A percentile compares a stretch with the other conserved stretches of the same genome.
Conservation (phyloP, 257 asterid species). For the Petunia secreta region DNA sequence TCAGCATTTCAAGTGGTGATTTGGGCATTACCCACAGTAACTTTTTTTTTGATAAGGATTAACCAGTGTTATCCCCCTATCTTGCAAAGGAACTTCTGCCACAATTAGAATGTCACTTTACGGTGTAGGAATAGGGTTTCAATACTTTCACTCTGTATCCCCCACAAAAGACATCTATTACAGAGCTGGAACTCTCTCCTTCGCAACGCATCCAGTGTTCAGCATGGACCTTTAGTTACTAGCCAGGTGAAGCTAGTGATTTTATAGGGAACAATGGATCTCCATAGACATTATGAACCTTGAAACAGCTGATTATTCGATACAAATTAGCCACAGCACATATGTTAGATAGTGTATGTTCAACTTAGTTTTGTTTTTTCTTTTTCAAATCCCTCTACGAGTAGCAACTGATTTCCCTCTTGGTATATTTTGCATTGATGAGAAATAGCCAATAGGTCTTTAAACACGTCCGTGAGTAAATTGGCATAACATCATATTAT, state of each 20-base stretch:
- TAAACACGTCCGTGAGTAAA: not conserved
- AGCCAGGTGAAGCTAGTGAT: not conserved
- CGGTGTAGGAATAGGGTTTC: not conserved
- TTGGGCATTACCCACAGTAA: too few relatives aligned
- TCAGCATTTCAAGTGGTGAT: too few relatives aligned
- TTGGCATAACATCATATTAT: not conserved
- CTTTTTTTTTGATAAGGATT: too few relatives aligned
- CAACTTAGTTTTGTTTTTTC: not conserved
- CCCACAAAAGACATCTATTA: not conserved
- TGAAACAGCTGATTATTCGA: slow-evolving; percentile 1
- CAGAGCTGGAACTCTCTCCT: not conserved
- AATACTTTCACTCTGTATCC: not conserved
- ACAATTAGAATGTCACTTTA: not conserved
- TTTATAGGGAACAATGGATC: not conserved
- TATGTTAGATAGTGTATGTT: not conserved
- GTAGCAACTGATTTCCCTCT: not conserved
- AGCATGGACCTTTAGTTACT: not conserved
- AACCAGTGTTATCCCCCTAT: not conserved
- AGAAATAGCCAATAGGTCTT: not conserved
- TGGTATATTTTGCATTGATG: not conserved
- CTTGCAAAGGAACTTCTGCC: not conserved
- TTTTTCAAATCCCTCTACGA: not conserved
- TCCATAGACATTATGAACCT: slow-evolving; percentile 5
- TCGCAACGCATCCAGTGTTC: not conserved
- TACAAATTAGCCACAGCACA: not conserved